phyloP scores from a whole-genome alignment of 1,139 yeast species.

The Saccharomyces uvarum region DNA sequence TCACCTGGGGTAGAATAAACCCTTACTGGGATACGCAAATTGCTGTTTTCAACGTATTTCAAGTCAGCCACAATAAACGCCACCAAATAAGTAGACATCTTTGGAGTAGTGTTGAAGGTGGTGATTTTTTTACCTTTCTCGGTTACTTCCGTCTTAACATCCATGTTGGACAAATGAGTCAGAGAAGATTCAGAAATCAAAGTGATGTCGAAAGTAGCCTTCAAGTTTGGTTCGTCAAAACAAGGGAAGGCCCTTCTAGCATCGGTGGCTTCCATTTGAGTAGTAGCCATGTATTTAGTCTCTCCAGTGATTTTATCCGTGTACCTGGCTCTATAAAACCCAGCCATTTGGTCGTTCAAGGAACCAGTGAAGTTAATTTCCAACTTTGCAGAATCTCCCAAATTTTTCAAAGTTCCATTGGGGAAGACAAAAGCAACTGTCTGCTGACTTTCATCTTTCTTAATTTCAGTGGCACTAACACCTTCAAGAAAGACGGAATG shows the following conservation, averaged over 20 bases:
- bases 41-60: conserved; percentile 53
- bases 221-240: conserved; percentile 78
- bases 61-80: conserved; percentile 77
- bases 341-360: conserved; percentile 75
- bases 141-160: conserved; percentile 44
- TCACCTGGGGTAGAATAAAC: conserved; percentile 69
- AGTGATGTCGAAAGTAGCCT: conserved; percentile 67
- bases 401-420: conserved; percentile 37
- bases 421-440: conserved; percentile 53
- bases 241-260: conserved; percentile 90
- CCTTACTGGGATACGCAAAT: conserved; percentile 46
- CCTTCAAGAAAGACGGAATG: conserved; percentile 43
- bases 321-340: conserved; percentile 74
- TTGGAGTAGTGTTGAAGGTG: conserved; percentile 51
- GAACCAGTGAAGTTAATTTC: conserved; percentile 56
- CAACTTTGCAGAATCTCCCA: conserved; percentile 34
- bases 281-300: conserved; percentile 61
- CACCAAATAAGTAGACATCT: conserved; percentile 67
- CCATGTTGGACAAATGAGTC: conserved; percentile 78
- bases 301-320: conserved; percentile 42
- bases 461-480: conserved; percentile 29
- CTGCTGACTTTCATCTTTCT: conserved; percentile 48
- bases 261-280: conserved; percentile 87
- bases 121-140: conserved; percentile 45
- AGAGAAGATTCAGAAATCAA: conserved; percentile 52